Conservation (phyloP, 768 basidiomycete species). For the Floccularia luteovirens region DNA sequence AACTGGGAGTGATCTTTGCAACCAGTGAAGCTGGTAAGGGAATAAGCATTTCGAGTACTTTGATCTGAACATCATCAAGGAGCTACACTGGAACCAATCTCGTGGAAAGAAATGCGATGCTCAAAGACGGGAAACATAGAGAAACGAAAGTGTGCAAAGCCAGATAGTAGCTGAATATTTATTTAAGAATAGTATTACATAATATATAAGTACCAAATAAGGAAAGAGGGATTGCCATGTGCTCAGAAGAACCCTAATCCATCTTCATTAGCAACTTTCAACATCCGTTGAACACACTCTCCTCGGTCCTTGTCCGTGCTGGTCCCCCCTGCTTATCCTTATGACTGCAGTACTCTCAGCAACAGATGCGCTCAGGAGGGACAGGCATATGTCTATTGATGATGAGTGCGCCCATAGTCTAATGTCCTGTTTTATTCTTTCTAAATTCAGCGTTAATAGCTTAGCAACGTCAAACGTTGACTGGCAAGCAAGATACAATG, state of each 20-base stretch:
- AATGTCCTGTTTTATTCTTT: conserved; percentile 9
- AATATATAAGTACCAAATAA: neutral
- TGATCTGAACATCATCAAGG: conserved; percentile 30
- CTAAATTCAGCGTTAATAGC: conserved; percentile 25
- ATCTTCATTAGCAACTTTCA: too few species aligned
- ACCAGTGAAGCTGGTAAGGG: conserved; percentile 74
- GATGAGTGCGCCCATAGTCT: conserved; percentile 47
- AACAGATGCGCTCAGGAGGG: conserved; percentile 50
- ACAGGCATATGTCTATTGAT: conserved; percentile 57
- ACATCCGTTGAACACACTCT: too few species aligned
- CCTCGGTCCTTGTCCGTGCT: conserved; percentile 6
- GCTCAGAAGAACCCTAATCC: too few species aligned
- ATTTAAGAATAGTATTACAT: neutral
- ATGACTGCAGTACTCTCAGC: conserved; percentile 65
- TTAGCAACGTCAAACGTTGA: conserved; percentile 50
- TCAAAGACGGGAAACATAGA: conserved; percentile 74
- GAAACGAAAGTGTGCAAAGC: conserved; percentile 83
- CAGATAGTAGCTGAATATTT: conserved; percentile 45
- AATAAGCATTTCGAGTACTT: neutral
- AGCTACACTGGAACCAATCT: conserved; percentile 76
- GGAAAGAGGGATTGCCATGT: neutral
- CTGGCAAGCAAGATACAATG: conserved; percentile 76
- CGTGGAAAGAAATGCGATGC: conserved; percentile 90
- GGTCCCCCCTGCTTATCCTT: conserved; percentile 4
- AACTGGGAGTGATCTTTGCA: conserved; percentile 88